Conservation (phyloP, 768 basidiomycete genomes). For the Royoungia palumana region DNA sequence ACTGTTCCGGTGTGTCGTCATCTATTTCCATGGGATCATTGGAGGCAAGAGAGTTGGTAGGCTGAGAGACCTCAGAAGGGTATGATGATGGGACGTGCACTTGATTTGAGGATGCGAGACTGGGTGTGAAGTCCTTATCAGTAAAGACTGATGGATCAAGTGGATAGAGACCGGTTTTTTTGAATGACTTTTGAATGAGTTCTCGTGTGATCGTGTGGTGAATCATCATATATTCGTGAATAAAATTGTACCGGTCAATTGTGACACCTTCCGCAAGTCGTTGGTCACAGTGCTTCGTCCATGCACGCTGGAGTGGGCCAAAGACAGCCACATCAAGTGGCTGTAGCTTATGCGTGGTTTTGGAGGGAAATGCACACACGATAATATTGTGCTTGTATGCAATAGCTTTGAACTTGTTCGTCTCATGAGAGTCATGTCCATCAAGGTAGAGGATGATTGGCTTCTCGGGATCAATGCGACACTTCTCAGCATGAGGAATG, state of each 20-base stretch:
- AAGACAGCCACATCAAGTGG: conserved; percentile 44
- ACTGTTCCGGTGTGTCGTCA: too few relatives aligned
- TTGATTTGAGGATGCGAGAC: too few relatives aligned
- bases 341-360: conserved; percentile 42
- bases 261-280: conserved; percentile 13
- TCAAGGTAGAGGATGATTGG: conserved; percentile 40
- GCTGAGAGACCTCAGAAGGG: too few relatives aligned
- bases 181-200: conserved; percentile 20
- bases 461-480: conserved; percentile 24
- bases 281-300: conserved; percentile 27
- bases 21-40: too few relatives aligned
- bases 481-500: conserved; percentile 35
- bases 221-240: conserved; percentile 4
- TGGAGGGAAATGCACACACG: conserved; percentile 36
- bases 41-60: too few relatives aligned
- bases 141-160: not conserved
- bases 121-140: not conserved
- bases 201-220: conserved; percentile 7
- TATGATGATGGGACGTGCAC: too few relatives aligned
- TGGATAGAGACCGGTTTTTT: conserved; percentile 20
- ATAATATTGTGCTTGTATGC: conserved; percentile 31
- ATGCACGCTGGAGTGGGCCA: conserved; percentile 28
- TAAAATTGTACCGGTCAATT: conserved; percentile 25
- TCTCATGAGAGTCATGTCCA: conserved; percentile 44
- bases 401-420: conserved; percentile 19